Base-by-base conservation (phyloP, 805 yeast species). In the Ogataea naganishii region DNA sequence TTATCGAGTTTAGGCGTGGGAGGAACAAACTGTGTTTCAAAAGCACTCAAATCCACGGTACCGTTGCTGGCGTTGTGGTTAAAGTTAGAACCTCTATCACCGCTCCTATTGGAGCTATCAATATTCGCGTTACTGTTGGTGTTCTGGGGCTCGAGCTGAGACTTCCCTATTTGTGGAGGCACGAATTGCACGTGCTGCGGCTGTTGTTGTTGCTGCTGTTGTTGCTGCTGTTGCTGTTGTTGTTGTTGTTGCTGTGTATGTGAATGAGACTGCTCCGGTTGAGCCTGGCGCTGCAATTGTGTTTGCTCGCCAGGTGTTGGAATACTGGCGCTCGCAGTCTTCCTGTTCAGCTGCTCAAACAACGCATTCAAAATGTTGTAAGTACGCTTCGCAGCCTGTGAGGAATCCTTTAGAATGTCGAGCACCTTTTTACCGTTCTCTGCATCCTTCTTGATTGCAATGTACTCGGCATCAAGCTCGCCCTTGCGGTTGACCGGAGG, bases 321-420 rank as follows among this genome's bases (percentile, higher is more conserved):
- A 24, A 49, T 40, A 28, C 41, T 46, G 13, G 56, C 52, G 20
- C 56, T 64, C 1, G 81, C 83, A 1, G 92, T 80, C 47, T 74
- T 69, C 44, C 80, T 66, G 47, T 83, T 83, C 47, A 82, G 60
- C 48, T 79, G 83, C 44, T 81, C 89, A 47, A 82, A 82, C 31
- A 85, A 56, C n/a, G 79, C 74, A 49, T 82, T 82, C 49, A 85
- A 66, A 33, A 86, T 73, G 42, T 76, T 75, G 56, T 80, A 84
- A 12, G 92, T 85, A 39, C 95, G 63, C 31, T 72, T 64, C 1
- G 95, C 89, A 4, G 95, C 81, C 55, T 72, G 72, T 29, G 86
- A 75, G 39, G 76, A 72, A 46, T 75, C 81, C 46, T 81, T 83
- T 46, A 86, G 62, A 20, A 68, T 59, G 33, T 80, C 76, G 38